Conservation (phyloP, 148 eudicot genomes). For the Polygonum maritimum region DNA sequence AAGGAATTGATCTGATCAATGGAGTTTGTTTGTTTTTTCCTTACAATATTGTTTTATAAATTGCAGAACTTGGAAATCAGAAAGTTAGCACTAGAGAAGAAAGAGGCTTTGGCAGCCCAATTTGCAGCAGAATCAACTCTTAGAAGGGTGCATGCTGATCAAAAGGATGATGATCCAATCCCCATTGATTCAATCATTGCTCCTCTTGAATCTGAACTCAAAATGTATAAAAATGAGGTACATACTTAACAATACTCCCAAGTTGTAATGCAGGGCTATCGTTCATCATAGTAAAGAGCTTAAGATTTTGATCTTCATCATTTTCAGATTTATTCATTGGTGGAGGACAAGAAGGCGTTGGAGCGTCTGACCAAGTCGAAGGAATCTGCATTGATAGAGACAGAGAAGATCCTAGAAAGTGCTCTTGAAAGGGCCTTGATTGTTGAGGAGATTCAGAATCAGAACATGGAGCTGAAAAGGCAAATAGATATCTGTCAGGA, state of each 20-base stretch:
- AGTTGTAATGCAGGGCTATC: no score
- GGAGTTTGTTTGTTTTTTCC: background rate
- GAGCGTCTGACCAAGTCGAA: constrained; percentile 74
- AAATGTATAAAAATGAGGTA: constrained; percentile 68
- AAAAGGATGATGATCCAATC: constrained; percentile 56
- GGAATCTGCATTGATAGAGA: constrained; percentile 86
- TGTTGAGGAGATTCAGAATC: constrained; percentile 92
- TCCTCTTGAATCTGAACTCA: constrained; percentile 92
- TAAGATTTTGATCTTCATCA: background rate
- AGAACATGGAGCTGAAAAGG: constrained; percentile 65
- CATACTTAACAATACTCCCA: background rate
- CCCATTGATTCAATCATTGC: constrained; percentile 70
- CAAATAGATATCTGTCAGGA: constrained; percentile 89
- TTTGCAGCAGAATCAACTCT: constrained; percentile 91
- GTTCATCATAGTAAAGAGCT: no score
- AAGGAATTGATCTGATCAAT: background rate
- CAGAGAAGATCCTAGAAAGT: constrained; percentile 75
- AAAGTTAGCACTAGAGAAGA: constrained; percentile 64
- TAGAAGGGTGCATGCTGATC: constrained; percentile 66
- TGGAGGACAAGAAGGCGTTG: constrained; percentile 70
- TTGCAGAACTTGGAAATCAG: constrained; percentile 76
- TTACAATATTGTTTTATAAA: constrained; percentile 2
- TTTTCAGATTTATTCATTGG: constrained; percentile 48
- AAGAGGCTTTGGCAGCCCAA: constrained; percentile 83
- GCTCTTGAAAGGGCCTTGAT: constrained; percentile 83